phyloP scores from a whole-genome alignment of 345 rosid species.

The Moricandia arvensis region DNA sequence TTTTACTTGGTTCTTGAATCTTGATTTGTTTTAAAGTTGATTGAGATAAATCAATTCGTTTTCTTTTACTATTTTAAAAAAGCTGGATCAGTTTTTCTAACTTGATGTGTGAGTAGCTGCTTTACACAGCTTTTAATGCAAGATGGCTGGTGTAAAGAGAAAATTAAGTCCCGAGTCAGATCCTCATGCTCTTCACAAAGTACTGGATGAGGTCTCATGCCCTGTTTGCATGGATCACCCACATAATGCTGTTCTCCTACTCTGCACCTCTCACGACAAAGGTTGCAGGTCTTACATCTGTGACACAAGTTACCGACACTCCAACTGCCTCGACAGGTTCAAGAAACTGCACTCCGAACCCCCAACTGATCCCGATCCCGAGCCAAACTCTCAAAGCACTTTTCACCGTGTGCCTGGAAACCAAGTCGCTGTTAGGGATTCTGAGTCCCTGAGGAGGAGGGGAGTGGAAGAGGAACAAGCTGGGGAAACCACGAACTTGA shows the following conservation, averaged over 20 bases:
- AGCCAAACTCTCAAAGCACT: slow-evolving; percentile 27
- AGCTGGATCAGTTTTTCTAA: slow-evolving; percentile 39
- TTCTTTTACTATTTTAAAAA: slow-evolving; percentile 7
- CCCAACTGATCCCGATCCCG: slow-evolving; percentile 42
- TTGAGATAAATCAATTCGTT: too few relatives aligned
- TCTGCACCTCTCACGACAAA: slow-evolving; percentile 84
- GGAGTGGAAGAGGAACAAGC: slow-evolving; percentile 39
- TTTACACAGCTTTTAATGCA: slow-evolving; percentile 59
- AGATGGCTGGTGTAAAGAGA: slow-evolving; percentile 98
- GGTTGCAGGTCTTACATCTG: slow-evolving; percentile 93
- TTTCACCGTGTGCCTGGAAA: slow-evolving; percentile 26
- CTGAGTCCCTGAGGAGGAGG: slow-evolving; percentile 42
- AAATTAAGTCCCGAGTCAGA: slow-evolving; percentile 72
- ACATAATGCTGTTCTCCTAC: slow-evolving; percentile 91
- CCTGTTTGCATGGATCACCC: slow-evolving; percentile 99
- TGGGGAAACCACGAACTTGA: slow-evolving; percentile 43
- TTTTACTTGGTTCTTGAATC: not conserved
- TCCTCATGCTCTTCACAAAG: slow-evolving; percentile 64
- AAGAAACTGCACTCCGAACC: slow-evolving; percentile 60
- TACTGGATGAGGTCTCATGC: slow-evolving; percentile 85
- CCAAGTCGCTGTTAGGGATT: slow-evolving; percentile 40
- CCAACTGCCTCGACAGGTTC: slow-evolving; percentile 85
- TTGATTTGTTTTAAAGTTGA: slow-evolving; percentile 30
- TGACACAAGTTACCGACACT: slow-evolving; percentile 89
- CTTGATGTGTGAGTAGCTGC: slow-evolving; percentile 62